Evolutionary conservation across 192 early-diverging fungal genomes (phyloP).

Genomic region (Mortierella antarctica): DNA sequence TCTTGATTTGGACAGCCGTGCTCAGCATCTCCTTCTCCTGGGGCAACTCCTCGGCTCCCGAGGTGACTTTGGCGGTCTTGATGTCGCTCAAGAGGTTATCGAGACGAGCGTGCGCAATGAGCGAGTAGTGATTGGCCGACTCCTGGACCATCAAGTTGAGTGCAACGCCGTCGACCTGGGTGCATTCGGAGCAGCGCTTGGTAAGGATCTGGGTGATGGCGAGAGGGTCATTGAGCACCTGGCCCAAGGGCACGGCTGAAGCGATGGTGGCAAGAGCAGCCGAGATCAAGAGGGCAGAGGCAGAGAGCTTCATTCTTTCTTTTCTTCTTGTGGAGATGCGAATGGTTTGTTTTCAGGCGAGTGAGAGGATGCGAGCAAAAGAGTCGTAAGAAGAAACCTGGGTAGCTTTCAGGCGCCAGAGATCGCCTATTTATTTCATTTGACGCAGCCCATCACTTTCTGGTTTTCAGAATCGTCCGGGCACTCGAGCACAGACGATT

Average conservation of each 20-base stretch:
- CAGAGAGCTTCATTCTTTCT: constrained; percentile 28
- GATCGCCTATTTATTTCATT: too few species aligned
- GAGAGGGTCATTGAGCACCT: not conserved
- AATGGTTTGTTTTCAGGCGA: not conserved
- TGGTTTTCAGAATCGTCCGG: too few species aligned
- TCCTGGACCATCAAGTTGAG: constrained; percentile 29
- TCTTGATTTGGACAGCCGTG: constrained; percentile 10
- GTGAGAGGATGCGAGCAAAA: too few species aligned
- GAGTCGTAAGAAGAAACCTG: too few species aligned
- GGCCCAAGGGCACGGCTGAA: constrained; percentile 10
- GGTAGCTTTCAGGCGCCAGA: too few species aligned
- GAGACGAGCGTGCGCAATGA: constrained; percentile 22
- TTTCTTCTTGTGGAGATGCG: not conserved
- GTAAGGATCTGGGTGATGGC: not conserved
- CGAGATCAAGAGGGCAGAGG: constrained; percentile 19
- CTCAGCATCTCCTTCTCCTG: constrained; percentile 16
- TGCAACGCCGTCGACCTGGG: constrained; percentile 4
- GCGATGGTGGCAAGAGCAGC: constrained; percentile 14
- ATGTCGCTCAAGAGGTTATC: constrained; percentile 31
- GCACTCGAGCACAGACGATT: too few species aligned
- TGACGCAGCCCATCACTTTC: too few species aligned
- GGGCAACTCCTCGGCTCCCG: constrained; percentile 13
- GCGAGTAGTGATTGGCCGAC: constrained; percentile 31
- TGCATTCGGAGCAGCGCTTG: constrained; percentile 21
- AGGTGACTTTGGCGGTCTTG: constrained; percentile 17